A percentile compares a stretch with the other conserved stretches of the same genome.
Conservation (phyloP, 2,329 filamentous ascomycete species). For the Penicillium vulpinum region DNA sequence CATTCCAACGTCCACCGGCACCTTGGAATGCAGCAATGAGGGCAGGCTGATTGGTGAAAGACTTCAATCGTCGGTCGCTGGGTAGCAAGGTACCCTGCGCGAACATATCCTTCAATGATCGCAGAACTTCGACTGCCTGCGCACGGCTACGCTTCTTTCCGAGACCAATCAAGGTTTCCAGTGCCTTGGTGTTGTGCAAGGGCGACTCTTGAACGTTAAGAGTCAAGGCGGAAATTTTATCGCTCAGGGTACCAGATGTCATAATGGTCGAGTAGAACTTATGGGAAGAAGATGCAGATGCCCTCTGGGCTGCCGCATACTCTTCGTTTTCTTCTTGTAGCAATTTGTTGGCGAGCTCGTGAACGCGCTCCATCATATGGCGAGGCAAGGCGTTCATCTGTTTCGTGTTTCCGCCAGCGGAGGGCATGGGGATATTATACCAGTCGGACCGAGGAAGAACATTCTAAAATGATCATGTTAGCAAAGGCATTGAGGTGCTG, state of each 20-base stretch:
- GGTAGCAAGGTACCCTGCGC: slow-evolving; percentile 86
- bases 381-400: slow-evolving; percentile 50
- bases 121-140: slow-evolving; percentile 88
- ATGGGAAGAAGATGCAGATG: slow-evolving; percentile 80
- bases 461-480: slow-evolving; percentile 42
- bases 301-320: slow-evolving; percentile 70
- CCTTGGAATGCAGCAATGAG: slow-evolving; percentile 71
- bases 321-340: slow-evolving; percentile 74
- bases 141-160: slow-evolving; percentile 93
- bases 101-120: slow-evolving; percentile 89
- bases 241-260: slow-evolving; percentile 90
- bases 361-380: slow-evolving; percentile 57
- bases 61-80: slow-evolving; percentile 73
- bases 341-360: slow-evolving; percentile 68
- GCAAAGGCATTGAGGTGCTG: slow-evolving; percentile 22
- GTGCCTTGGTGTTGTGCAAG: slow-evolving; percentile 83
- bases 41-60: slow-evolving; percentile 77
- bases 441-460: slow-evolving; percentile 67
- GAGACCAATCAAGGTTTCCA: slow-evolving; percentile 78
- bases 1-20: slow-evolving; percentile 63
- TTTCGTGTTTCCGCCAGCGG: slow-evolving; percentile 51
- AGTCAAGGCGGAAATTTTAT: slow-evolving; percentile 94
- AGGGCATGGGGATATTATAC: slow-evolving; percentile 61
- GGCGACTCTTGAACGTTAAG: slow-evolving; percentile 95
- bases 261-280: slow-evolving; percentile 98